Evolutionary conservation across 331 rosid genomes (phyloP).

Genomic region (Ulmus americana): DNA sequence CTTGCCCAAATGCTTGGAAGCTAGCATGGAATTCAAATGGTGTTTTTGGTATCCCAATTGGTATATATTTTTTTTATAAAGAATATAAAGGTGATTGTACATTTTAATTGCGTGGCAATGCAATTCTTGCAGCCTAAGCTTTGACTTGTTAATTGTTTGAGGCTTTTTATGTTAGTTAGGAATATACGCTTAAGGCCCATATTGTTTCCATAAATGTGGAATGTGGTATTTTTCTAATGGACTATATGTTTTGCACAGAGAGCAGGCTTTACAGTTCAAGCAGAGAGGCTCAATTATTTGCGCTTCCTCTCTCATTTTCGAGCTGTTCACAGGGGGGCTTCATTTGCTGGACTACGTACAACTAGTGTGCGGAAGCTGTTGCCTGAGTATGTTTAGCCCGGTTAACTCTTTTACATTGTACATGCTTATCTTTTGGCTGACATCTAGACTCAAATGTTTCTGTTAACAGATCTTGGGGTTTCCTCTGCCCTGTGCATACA

Average conservation of each 20-base stretch:
- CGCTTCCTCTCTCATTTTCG: slow-evolving; percentile 91
- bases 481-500: slow-evolving; percentile 96
- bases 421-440: neutral
- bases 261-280: slow-evolving; percentile 83
- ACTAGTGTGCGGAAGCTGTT: slow-evolving; percentile 92
- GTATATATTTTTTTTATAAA: neutral
- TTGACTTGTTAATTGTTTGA: neutral
- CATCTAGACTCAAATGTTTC: neutral
- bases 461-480: slow-evolving; percentile 85
- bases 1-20: neutral
- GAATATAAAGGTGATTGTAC: neutral
- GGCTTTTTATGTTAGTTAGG: neutral
- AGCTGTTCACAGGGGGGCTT: slow-evolving; percentile 96
- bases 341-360: slow-evolving; percentile 91
- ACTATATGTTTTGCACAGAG: slow-evolving; percentile 35
- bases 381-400: slow-evolving; percentile 64
- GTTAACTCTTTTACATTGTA: slow-evolving; percentile 1
- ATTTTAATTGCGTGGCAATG: neutral
- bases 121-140: neutral
- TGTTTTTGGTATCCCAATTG: neutral
- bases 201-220: neutral
- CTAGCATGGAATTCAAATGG: neutral
- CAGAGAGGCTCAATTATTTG: slow-evolving; percentile 81
- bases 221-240: neutral
- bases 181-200: neutral